A percentile compares a stretch with the other conserved stretches of the same genome.
phyloP scores from a whole-genome alignment of 2,329 filamentous ascomycete genomes.

The Dothistroma septosporum region DNA sequence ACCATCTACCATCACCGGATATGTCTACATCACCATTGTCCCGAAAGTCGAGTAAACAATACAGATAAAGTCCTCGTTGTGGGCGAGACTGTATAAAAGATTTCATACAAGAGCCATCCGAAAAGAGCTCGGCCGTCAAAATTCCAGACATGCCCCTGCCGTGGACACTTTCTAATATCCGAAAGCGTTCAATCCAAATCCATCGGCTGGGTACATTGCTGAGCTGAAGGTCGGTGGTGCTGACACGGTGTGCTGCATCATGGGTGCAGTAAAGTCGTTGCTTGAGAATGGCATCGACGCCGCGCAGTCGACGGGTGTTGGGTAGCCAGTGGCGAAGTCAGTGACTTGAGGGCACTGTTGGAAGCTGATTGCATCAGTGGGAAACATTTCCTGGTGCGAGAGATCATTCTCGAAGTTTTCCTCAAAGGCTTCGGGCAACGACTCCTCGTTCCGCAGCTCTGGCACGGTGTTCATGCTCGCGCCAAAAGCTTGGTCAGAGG shows the following conservation, averaged over 20 bases:
- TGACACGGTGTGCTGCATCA: slow-evolving; percentile 23
- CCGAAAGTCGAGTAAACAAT: neutral
- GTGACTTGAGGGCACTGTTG: slow-evolving; percentile 8
- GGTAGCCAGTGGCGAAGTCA: slow-evolving; percentile 22
- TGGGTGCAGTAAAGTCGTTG: slow-evolving; percentile 7
- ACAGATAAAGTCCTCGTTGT: neutral
- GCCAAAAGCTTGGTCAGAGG: slow-evolving; percentile 11
- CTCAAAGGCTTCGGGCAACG: neutral
- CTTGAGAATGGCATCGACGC: slow-evolving; percentile 6
- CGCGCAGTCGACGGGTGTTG: slow-evolving; percentile 20
- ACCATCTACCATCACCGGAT: no score
- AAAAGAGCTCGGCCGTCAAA: neutral
- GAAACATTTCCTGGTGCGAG: neutral
- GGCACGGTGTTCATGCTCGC: neutral
- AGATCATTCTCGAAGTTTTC: neutral
- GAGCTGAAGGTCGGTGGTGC: slow-evolving; percentile 14
- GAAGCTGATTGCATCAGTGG: neutral
- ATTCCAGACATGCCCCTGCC: neutral
- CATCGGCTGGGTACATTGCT: slow-evolving; percentile 7
- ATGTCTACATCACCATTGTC: no score
- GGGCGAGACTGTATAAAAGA: neutral
- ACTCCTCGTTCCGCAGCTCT: neutral
- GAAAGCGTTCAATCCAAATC: neutral
- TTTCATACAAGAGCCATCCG: neutral
- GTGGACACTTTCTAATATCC: neutral